A percentile compares a stretch with the other conserved stretches of the same genome.
phyloP scores from a whole-genome alignment of 768 basidiomycete species.

The Lactifluus rugatus region DNA sequence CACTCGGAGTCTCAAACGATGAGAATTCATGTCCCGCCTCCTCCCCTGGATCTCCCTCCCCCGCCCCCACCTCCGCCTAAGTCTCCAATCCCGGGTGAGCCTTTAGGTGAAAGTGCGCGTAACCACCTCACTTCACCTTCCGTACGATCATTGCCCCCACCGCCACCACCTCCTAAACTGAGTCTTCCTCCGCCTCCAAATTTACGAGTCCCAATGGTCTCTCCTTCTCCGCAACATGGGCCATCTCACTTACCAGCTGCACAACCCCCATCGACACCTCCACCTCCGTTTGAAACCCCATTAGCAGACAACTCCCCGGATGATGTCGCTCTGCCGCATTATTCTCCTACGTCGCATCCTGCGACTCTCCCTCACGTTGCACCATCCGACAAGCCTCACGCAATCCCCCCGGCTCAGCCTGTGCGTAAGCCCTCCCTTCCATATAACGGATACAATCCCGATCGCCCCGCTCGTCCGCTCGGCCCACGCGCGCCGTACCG shows the following conservation, averaged over 20 bases:
- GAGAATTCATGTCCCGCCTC: background rate
- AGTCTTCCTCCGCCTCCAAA: background rate
- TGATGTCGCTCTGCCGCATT: background rate
- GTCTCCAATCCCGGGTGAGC: background rate
- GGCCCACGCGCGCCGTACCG: constrained; percentile 15
- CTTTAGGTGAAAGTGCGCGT: background rate
- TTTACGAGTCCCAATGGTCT: background rate
- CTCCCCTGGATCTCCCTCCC: background rate
- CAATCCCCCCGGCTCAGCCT: background rate
- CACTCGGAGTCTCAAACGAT: background rate
- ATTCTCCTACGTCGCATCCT: background rate
- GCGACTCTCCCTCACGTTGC: background rate
- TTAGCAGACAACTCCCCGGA: background rate
- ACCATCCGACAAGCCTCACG: background rate
- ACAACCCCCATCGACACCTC: background rate
- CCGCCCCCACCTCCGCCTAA: background rate
- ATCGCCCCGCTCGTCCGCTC: constrained; percentile 16
- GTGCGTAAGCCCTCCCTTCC: background rate
- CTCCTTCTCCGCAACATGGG: background rate
- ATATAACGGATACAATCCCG: background rate
- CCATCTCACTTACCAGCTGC: too few species aligned
- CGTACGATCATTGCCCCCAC: background rate
- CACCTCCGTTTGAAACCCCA: background rate
- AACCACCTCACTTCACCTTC: background rate
- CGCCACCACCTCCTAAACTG: constrained; percentile 4